Evolutionary conservation across 164 flowering plant genomes (phyloP).

Genomic region (Umbellularia californica): DNA sequence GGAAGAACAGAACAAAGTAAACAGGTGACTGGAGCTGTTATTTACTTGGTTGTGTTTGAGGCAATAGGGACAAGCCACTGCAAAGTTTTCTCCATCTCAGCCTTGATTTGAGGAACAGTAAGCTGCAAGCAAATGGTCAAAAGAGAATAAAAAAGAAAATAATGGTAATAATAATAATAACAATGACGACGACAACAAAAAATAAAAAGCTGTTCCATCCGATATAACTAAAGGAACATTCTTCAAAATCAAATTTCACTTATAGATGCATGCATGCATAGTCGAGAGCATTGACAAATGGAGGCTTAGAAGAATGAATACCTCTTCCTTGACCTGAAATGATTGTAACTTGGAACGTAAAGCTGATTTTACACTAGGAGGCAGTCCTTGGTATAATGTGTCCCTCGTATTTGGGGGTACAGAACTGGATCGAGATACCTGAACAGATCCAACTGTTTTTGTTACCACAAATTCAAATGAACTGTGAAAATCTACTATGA

Average conservation of each 20-base stretch:
- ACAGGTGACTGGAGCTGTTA: neutral
- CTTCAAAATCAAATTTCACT: neutral
- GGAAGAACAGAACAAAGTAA: neutral
- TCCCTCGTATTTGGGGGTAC: slow-evolving; percentile 63
- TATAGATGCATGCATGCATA: neutral
- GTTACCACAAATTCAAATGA: neutral
- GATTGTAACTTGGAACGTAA: slow-evolving; percentile 47
- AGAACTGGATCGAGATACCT: slow-evolving; percentile 58
- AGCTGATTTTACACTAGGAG: slow-evolving; percentile 49
- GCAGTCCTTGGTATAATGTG: slow-evolving; percentile 56
- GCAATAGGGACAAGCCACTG: slow-evolving; percentile 99
- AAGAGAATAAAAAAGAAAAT: neutral
- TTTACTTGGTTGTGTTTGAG: slow-evolving; percentile 89
- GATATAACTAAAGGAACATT: neutral
- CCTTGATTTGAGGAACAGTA: slow-evolving; percentile 76
- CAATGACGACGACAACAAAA: neutral
- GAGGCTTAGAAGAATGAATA: slow-evolving; percentile 10
- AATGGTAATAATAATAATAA: neutral
- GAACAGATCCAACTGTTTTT: slow-evolving; percentile 8
- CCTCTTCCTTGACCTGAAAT: slow-evolving; percentile 52
- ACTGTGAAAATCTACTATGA: neutral
- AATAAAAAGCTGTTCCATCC: neutral
- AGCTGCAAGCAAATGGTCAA: slow-evolving; percentile 43
- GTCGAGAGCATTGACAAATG: neutral
- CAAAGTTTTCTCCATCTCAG: slow-evolving; percentile 96